Percentiles rank a stretch among this genome's conserved stretches.
Conservation (phyloP, 352 stramenopile species). For the Phytophthora europaea region DNA sequence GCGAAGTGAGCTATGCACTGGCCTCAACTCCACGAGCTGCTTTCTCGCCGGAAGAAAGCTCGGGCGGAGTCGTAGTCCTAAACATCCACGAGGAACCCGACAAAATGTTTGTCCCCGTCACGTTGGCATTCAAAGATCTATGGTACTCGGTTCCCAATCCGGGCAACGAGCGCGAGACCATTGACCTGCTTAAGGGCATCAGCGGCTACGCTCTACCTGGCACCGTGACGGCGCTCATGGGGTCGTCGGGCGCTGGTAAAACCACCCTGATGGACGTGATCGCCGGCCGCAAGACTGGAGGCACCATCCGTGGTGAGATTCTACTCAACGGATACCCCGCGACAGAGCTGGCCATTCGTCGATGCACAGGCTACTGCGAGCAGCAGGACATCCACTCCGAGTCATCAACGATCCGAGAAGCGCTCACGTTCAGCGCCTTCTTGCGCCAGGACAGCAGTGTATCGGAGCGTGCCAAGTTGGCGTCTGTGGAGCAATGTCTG, state of each 20-base stretch:
- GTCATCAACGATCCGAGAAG: constrained; percentile 82
- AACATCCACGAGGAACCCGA: constrained; percentile 21
- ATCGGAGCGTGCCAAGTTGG: too few species aligned
- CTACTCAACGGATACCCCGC: constrained; percentile 48
- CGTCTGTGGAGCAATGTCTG: too few species aligned
- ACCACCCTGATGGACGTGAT: constrained; percentile 66
- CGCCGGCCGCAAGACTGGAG: constrained; percentile 87
- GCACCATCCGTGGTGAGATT: constrained; percentile 65
- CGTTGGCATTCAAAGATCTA: constrained; percentile 40
- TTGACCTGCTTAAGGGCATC: constrained; percentile 81
- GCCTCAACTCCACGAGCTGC: constrained; percentile 21
- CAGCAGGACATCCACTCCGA: constrained; percentile 35
- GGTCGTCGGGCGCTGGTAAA: constrained; percentile 78
- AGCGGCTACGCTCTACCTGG: constrained; percentile 55
- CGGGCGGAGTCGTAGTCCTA: constrained; percentile 18
- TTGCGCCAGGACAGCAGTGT: constrained; percentile 60
- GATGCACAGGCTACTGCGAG: constrained; percentile 44
- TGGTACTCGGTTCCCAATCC: constrained; percentile 43
- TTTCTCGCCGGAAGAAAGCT: constrained; percentile 2
- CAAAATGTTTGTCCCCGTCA: constrained; percentile 32
- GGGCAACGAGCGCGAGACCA: constrained; percentile 29
- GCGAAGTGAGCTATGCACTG: constrained; percentile 19
- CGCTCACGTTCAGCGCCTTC: constrained; percentile 88
- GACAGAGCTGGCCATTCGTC: constrained; percentile 37
- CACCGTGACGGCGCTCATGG: constrained; percentile 63